Evolutionary conservation across 2,329 filamentous ascomycete species (phyloP).

Genomic region (Didymella pomorum): DNA sequence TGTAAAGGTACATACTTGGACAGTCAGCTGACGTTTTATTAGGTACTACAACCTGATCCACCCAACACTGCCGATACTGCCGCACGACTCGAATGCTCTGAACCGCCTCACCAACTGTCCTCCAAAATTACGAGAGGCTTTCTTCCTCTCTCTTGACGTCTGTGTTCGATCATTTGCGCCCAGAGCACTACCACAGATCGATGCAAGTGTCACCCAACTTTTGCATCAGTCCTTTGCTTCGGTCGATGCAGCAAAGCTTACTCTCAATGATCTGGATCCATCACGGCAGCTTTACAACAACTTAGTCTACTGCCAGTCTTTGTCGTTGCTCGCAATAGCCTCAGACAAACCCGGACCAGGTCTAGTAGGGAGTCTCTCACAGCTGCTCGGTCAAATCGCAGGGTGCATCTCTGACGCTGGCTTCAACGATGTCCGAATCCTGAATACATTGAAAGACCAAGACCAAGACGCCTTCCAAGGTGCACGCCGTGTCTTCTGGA

Average conservation of each 20-base stretch:
- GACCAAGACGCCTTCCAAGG: constrained; percentile 41
- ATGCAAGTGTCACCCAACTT: constrained; percentile 39
- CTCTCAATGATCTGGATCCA: constrained; percentile 37
- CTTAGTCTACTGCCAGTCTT: constrained; percentile 45
- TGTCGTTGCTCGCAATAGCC: constrained; percentile 44
- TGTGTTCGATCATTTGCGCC: constrained; percentile 45
- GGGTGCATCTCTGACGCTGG: constrained; percentile 42
- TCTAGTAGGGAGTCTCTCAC: constrained; percentile 38
- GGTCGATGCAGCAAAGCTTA: constrained; percentile 42
- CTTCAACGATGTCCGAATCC: constrained; percentile 41
- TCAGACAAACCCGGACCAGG: constrained; percentile 44
- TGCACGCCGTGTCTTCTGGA: constrained; percentile 49
- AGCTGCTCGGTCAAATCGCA: constrained; percentile 44
- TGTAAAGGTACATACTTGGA: too few species aligned
- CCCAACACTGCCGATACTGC: constrained; percentile 45
- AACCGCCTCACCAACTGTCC: constrained; percentile 49
- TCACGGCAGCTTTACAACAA: constrained; percentile 44
- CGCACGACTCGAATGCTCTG: constrained; percentile 42
- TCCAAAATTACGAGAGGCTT: constrained; percentile 46
- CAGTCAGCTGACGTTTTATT: constrained; percentile 23
- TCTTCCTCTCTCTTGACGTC: constrained; percentile 47
- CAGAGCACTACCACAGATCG: constrained; percentile 36
- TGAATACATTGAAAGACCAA: constrained; percentile 40
- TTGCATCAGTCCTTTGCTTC: constrained; percentile 40
- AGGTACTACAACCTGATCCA: constrained; percentile 51